Conservation (phyloP, 768 basidiomycete species). For the Galerina sulciceps region DNA sequence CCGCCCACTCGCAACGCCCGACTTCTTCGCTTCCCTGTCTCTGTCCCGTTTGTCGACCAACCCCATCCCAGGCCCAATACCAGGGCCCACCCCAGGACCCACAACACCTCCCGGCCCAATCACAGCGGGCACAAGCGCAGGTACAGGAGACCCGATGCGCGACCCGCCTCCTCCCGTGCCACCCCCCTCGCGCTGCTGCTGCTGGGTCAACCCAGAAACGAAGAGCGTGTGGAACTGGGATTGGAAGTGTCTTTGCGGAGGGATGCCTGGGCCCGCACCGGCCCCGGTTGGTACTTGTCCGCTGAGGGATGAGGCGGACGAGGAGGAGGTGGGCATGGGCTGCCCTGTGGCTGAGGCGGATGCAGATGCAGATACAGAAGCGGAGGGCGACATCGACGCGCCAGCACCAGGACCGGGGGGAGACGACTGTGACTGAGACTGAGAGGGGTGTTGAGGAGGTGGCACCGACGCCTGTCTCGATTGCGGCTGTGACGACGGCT, state of each 20-base stretch:
- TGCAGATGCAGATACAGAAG: too few relatives aligned
- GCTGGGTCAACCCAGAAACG: neutral
- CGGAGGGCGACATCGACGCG: neutral
- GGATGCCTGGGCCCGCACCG: neutral
- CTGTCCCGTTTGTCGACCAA: neutral
- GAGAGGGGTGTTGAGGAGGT: neutral
- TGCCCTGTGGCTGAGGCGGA: neutral
- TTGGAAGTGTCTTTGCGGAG: neutral
- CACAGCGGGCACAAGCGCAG: neutral
- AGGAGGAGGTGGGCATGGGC: too few relatives aligned
- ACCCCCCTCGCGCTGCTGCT: neutral
- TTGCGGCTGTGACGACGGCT: neutral
- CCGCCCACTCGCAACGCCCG: neutral
- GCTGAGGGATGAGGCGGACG: too few relatives aligned
- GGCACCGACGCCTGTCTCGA: neutral
- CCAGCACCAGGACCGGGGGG: too few relatives aligned
- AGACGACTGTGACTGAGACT: too few relatives aligned
- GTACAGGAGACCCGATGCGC: neutral
- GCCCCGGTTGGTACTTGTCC: too few relatives aligned
- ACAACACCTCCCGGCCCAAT: neutral
- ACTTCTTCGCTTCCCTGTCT: neutral
- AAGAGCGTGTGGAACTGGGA: constrained; percentile 13
- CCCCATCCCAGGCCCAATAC: neutral
- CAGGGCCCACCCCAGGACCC: too few relatives aligned
- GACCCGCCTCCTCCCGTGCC: neutral